phyloP scores from a whole-genome alignment of 164 flowering plant species.

The Umbilicus rupestris region DNA sequence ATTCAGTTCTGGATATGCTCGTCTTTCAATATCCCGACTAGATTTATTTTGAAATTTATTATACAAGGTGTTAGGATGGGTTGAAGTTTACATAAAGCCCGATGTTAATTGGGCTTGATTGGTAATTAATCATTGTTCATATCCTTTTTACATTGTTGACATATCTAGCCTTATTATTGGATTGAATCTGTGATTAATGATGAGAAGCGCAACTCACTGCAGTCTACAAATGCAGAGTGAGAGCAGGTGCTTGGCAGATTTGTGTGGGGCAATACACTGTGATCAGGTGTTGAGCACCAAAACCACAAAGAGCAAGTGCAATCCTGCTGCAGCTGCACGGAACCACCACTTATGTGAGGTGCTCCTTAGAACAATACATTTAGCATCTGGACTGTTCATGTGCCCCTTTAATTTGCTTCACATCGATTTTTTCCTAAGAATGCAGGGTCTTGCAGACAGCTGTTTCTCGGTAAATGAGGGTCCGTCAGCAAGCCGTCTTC shows the following conservation, averaged over 20 bases:
- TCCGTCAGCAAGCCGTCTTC: constrained; percentile 66
- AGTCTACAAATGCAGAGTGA: constrained; percentile 39
- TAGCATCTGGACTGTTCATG: constrained; percentile 6
- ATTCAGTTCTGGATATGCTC: not conserved
- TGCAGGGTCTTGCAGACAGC: constrained; percentile 76
- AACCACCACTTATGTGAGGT: constrained; percentile 93
- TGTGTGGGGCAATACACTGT: constrained; percentile 96
- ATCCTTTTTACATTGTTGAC: not conserved
- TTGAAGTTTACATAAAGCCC: not conserved
- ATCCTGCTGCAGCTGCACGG: constrained; percentile 83
- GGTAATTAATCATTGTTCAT: not conserved
- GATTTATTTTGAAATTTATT: not conserved
- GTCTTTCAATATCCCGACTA: not conserved
- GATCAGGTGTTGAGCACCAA: constrained; percentile 48
- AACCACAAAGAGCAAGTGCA: constrained; percentile 61
- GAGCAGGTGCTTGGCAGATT: constrained; percentile 83
- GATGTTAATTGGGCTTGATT: too few species aligned
- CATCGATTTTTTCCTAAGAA: constrained; percentile 8
- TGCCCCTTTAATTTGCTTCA: not conserved
- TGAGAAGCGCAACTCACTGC: not conserved
- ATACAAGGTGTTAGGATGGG: not conserved
- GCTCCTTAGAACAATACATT: constrained; percentile 11
- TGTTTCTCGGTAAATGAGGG: constrained; percentile 74
- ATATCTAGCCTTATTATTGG: not conserved
- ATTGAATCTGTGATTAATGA: not conserved